These are phyloP conservation scores for Boletellus ananiceps DNA, from an alignment of 768 basidiomycete genomes.

Conservation along the genomic window DNA sequence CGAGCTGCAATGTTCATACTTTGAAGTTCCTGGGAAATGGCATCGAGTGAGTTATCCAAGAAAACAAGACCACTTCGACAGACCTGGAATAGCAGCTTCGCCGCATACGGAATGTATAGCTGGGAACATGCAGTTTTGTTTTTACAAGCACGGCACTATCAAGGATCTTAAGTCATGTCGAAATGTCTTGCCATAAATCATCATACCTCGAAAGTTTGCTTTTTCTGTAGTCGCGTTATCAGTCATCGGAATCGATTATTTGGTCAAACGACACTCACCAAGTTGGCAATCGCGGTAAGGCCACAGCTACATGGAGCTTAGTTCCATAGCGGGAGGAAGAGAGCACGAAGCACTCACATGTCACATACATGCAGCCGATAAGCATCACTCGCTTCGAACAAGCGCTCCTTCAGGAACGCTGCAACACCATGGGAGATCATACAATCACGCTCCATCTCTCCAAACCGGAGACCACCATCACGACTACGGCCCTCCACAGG, in stretches of 20 bases:
- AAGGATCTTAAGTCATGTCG: background rate
- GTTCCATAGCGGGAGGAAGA: conserved; percentile 5
- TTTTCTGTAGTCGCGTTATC: conserved; percentile 56
- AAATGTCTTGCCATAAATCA: conserved; percentile 1
- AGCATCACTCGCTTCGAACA: conserved; percentile 90
- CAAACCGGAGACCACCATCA: conserved; percentile 98
- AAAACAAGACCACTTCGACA: conserved; percentile 13
- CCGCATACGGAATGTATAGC: conserved; percentile 92
- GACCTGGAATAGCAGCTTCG: conserved; percentile 94
- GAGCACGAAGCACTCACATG: conserved; percentile 55
- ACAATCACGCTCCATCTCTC: conserved; percentile 99
- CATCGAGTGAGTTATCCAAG: conserved; percentile 1
- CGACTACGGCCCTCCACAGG: conserved; percentile 98
- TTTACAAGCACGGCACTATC: conserved; percentile 87
- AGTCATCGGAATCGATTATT: conserved; percentile 5
- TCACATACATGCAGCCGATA: conserved; percentile 96
- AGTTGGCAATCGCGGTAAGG: conserved; percentile 93
- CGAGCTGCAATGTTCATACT: conserved; percentile 94
- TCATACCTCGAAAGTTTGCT: conserved; percentile 87
- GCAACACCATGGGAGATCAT: conserved; percentile 99
- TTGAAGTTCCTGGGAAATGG: conserved; percentile 67
- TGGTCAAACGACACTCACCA: conserved; percentile 49
- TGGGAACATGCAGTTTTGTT: conserved; percentile 95
- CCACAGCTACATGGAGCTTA: conserved; percentile 62
- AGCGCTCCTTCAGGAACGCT: conserved; percentile 93